A percentile compares a stretch with the other conserved stretches of the same genome.
These are phyloP conservation scores for Arabidopsis arenosa DNA, from an alignment of 345 rosid species.

Conservation along the genomic window DNA sequence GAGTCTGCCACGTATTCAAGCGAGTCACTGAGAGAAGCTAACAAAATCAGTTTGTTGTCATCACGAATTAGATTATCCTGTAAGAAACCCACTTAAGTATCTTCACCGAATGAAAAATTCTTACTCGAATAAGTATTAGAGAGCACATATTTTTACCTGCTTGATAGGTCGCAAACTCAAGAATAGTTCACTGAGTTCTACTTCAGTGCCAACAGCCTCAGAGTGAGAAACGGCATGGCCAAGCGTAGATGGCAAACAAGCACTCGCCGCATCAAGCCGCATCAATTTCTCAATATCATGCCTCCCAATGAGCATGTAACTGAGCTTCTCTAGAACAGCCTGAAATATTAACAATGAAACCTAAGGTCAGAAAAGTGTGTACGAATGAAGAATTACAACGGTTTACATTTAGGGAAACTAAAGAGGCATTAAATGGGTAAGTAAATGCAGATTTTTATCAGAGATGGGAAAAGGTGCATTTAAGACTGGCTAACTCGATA, in stretches of 20 bases:
- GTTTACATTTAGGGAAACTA: constrained; percentile 23
- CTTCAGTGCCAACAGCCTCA: constrained; percentile 61
- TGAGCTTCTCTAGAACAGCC: constrained; percentile 99
- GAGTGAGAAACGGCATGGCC: constrained; percentile 59
- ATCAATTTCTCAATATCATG: constrained; percentile 96
- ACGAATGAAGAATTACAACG: constrained; percentile 7
- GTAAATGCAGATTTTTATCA: constrained; percentile 11
- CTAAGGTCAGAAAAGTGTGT: constrained; percentile 28
- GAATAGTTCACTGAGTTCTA: constrained; percentile 72
- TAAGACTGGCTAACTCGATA: constrained; percentile 20
- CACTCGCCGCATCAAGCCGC: constrained; percentile 82
- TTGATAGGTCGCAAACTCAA: constrained; percentile 80
- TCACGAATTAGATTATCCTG: constrained; percentile 98
- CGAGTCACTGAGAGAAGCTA: constrained; percentile 97
- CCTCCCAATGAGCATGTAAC: constrained; percentile 98
- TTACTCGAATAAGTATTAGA: constrained; percentile 6
- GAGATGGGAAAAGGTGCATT: constrained; percentile 15
- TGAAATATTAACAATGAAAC: constrained; percentile 52
- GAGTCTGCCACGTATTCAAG: constrained; percentile 97
- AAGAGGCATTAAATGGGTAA: neutral
- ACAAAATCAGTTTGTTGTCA: constrained; percentile 87
- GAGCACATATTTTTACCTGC: constrained; percentile 59
- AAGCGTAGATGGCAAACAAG: constrained; percentile 65
- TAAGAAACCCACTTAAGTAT: constrained; percentile 25
- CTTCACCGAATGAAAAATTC: constrained; percentile 5